Evolutionary conservation across 495 filamentous ascomycete species (phyloP), one percentile per base, ranked within the genome.

Genomic region (Cercophora newfieldiana): DNA sequence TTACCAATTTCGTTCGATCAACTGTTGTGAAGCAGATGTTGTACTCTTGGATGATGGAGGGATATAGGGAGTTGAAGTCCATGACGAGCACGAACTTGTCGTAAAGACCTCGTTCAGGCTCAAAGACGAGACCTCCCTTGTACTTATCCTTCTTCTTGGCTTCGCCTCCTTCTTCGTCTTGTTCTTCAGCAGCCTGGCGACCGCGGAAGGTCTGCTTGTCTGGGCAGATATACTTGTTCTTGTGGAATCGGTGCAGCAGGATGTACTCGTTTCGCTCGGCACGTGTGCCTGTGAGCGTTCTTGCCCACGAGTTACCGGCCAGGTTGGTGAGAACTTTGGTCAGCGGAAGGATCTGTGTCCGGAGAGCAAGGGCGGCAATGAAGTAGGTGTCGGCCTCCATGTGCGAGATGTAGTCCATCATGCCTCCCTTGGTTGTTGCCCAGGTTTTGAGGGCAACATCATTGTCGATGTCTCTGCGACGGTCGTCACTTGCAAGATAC

Each of bases 21-120:
- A 98, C 93, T 0, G 95, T 99, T 3, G 95, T 99, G 78, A 99
- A 99, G 81, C 95, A 99, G 71, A 99, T 99, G 75, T 99, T 99
- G 80, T 87, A 98, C 82, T 99, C 96, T 75, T 98, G 96, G 69
- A 99, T 99, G 70, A 99, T 97, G 77, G 93, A 97, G 16, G 95
- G 95, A 72, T 99, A 99, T 70, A 99, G 82, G 77, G 93, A 97
- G 85, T 99, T 99, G 82, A 98, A 99, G 80, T 99, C 95, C 95
- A 99, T 99, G 74, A 99, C 95, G 22, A 99, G 85, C 29, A 99
- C 88, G 71, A 94, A 96, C 77, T 91, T 94, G 82, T 99, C 96
- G 72, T 98, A 98, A 25, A 99, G 84, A 8, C 96, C 95, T 75
- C 91, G 97, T 76, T 98, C 94, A 16, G 95, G 95, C 73, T 99